Evolutionary conservation across 1,284 basidiomycete species (phyloP), one percentile per base, ranked within the genome.

Genomic region (Chondrostereum purpureum): DNA sequence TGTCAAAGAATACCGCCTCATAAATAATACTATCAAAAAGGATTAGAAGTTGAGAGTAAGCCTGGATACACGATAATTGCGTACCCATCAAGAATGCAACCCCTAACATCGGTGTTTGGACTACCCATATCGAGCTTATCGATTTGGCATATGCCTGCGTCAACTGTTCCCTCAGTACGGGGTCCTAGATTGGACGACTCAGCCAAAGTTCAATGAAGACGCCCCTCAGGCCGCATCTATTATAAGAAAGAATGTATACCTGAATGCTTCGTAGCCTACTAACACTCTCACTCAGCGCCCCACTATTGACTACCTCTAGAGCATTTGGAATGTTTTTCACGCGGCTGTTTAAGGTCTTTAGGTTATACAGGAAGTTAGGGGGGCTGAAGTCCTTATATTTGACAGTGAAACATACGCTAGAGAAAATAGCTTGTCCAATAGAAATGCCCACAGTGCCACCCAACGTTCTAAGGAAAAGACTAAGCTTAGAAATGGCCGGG

Each of bases 381-480:
- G 18, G 3, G 6, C 5, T 24, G 16, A 16, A 43, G 10, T 4
- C 21, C 20, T 17, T 21, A 18, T 43, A 20, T 2, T 16, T 16
- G 16, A 39, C n/a, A n/a, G n/a, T n/a, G 22, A 3, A 22, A 22
- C 39, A n/a, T 55, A 83, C 75, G 43, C 75, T 77, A 3, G 78
- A 65, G 51, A 80, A 82, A 48, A 88, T 80, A 1, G 80, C 75
- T 53, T 88, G 80, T 18, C 85, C 83, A 23, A 88, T 59, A 0
- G 85, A 72, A 46, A 91, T 77, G 4, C 87, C 86, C 24, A 90
- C 69, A 0, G 88, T 85, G 3, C 82, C 87, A n/a, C 87, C 88
- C n/a, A 90, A 61, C 0, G 75, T 78, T 44, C 83, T 81, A 47
- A 36, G 20, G 39, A 21, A 22, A 44, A 34, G 33, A 13, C 37